phyloP scores from a whole-genome alignment of 257 asterid genomes.

The Hygrophila difformis region DNA sequence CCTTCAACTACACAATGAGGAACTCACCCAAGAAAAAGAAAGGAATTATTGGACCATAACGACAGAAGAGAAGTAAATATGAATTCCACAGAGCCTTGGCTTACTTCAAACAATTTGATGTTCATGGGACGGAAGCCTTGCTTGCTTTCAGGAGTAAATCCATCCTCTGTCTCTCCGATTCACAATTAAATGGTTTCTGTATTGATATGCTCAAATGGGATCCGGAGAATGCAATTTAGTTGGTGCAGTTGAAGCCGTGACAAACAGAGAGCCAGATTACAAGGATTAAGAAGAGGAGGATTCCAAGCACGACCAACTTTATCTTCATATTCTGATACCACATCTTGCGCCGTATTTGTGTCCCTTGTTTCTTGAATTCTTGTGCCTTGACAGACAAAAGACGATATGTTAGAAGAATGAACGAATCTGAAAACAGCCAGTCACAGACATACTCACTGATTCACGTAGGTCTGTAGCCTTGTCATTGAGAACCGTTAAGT shows the following conservation, averaged over 20 bases:
- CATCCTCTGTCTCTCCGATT: no score
- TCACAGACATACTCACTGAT: constrained; percentile 28
- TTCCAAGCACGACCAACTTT: constrained; percentile 55
- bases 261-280: constrained; percentile 62
- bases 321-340: constrained; percentile 76
- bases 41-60: background rate
- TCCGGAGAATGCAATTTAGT: constrained; percentile 21
- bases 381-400: constrained; percentile 37
- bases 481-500: constrained; percentile 38
- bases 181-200: no score
- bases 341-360: constrained; percentile 54
- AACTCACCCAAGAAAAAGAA: background rate
- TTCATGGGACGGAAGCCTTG: no score
- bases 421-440: background rate
- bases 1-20: background rate
- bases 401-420: background rate
- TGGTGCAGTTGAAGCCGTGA: constrained; percentile 49
- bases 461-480: constrained; percentile 57
- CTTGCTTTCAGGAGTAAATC: no score
- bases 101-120: background rate
- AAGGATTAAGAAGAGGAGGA: constrained; percentile 41
- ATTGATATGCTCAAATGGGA: no score
- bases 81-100: background rate
- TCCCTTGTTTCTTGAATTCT: constrained; percentile 37
- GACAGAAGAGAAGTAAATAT: background rate